Percentiles rank a stretch among this genome's conserved stretches.
Conservation (phyloP, 78 protist genomes). For the Cavenderia fasciculata region DNA sequence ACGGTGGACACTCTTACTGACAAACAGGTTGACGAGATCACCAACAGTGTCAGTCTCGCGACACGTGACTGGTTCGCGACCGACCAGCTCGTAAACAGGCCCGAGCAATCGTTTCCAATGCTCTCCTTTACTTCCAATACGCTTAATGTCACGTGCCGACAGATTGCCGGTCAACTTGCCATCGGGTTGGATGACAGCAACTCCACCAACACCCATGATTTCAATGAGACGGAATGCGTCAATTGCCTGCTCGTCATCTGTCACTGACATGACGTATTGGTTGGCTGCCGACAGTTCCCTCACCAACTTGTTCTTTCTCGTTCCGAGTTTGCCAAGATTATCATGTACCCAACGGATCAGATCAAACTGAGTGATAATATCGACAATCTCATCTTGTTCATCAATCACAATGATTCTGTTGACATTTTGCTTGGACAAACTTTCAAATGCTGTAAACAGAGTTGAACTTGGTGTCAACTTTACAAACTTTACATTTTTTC, state of each 20-base stretch:
- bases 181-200: constrained; percentile 18
- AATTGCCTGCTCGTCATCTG: constrained; percentile 18
- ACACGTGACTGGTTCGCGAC: neutral
- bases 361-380: constrained; percentile 23
- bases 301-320: neutral
- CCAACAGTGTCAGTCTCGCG: neutral
- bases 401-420: constrained; percentile 31
- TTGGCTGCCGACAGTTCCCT: neutral
- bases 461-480: constrained; percentile 2
- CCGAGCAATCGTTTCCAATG: constrained; percentile 18
- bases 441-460: constrained; percentile 23
- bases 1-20: constrained; percentile 4
- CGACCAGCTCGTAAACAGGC: constrained; percentile 11
- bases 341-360: constrained; percentile 4
- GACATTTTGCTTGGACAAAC: neutral
- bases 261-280: constrained; percentile 33
- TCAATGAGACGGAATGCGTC: constrained; percentile 17
- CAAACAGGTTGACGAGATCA: neutral
- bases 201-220: constrained; percentile 39
- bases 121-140: neutral
- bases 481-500: constrained; percentile 16
- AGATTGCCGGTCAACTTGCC: constrained; percentile 15
- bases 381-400: neutral
- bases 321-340: neutral
- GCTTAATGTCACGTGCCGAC: constrained; percentile 18